Evolutionary conservation across 441 rosid species (phyloP).

Genomic region (Biscutella laevigata): DNA sequence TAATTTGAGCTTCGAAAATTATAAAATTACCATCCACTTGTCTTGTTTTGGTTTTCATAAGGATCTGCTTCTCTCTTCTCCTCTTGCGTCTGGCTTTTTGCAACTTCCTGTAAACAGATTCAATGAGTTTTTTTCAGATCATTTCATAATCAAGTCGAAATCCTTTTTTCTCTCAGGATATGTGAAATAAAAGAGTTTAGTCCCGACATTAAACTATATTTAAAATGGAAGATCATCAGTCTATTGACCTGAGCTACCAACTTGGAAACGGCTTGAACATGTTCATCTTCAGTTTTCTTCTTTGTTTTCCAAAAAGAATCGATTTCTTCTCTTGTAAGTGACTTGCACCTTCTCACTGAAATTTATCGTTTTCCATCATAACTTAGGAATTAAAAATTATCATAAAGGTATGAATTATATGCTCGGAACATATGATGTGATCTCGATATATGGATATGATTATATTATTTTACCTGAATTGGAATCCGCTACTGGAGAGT

Average conservation of each 20-base stretch:
- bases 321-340: constrained; percentile 63
- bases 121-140: neutral
- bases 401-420: neutral
- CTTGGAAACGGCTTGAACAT: constrained; percentile 36
- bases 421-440: neutral
- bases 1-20: neutral
- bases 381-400: neutral
- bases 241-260: constrained; percentile 23
- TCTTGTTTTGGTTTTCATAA: constrained; percentile 21
- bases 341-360: constrained; percentile 49
- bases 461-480: constrained; percentile 34
- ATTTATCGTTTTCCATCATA: neutral
- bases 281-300: constrained; percentile 57
- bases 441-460: neutral
- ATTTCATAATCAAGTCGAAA: neutral
- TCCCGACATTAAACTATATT: too few relatives aligned
- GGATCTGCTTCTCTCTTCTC: neutral
- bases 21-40: constrained; percentile 20
- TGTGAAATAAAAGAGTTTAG: too few relatives aligned
- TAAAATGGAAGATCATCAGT: too few relatives aligned
- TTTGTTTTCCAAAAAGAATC: constrained; percentile 62
- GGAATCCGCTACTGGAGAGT: constrained; percentile 53
- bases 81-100: constrained; percentile 3
- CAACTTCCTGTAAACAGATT: constrained; percentile 19
- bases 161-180: too few relatives aligned